Evolutionary conservation across 2,329 filamentous ascomycete species (phyloP).

Genomic region (Xylariaceae sp.): DNA sequence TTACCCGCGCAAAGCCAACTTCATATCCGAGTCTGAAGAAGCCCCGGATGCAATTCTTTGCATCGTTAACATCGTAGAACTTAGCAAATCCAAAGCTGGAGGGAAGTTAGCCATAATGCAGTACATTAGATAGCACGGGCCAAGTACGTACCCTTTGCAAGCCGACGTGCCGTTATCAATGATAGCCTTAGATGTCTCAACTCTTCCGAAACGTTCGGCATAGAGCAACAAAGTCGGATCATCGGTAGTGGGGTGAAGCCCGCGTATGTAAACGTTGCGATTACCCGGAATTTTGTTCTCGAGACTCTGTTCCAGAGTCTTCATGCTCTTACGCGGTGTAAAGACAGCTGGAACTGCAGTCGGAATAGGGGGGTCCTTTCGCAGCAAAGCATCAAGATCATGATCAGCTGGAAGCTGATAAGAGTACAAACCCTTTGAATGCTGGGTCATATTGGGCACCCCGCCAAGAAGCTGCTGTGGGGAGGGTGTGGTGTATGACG

Average conservation of each 20-base stretch:
- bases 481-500: slow-evolving; percentile 62
- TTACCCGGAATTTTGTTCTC: slow-evolving; percentile 89
- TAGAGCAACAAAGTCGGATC: slow-evolving; percentile 82
- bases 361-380: slow-evolving; percentile 77
- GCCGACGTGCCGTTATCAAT: slow-evolving; percentile 89
- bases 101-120: slow-evolving; percentile 27
- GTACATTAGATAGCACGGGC: not conserved
- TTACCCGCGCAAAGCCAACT: slow-evolving; percentile 89
- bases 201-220: slow-evolving; percentile 81
- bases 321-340: slow-evolving; percentile 76
- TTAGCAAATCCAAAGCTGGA: slow-evolving; percentile 93
- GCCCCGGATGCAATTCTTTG: slow-evolving; percentile 91
- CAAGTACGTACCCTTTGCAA: slow-evolving; percentile 77
- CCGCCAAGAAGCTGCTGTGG: slow-evolving; percentile 51
- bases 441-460: slow-evolving; percentile 29
- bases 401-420: slow-evolving; percentile 39
- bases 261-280: slow-evolving; percentile 97
- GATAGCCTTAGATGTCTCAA: slow-evolving; percentile 97
- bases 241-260: slow-evolving; percentile 89
- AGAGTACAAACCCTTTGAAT: slow-evolving; percentile 38
- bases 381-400: slow-evolving; percentile 59
- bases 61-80: slow-evolving; percentile 80
- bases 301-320: slow-evolving; percentile 88
- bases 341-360: slow-evolving; percentile 85
- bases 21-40: slow-evolving; percentile 95